Evolutionary conservation across 768 basidiomycete genomes (phyloP).

Genomic region (Termitomyces eurrhizus): DNA sequence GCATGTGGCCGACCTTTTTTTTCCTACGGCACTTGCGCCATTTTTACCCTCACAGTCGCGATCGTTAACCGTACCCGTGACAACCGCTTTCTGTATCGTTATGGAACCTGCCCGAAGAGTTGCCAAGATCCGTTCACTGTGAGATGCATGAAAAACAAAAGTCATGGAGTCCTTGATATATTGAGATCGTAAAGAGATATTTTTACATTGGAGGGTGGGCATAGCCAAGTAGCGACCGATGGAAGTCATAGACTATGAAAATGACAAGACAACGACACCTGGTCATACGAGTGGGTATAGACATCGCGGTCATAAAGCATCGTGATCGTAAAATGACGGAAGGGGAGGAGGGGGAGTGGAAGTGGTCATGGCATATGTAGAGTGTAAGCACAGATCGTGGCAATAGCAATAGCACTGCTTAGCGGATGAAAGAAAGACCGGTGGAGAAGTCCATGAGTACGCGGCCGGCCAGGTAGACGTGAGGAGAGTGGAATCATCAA

Average conservation of each 20-base stretch:
- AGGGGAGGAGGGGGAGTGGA: not conserved
- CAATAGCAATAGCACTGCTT: not conserved
- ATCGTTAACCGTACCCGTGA: not conserved
- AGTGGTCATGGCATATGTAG: not conserved
- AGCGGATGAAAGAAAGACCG: not conserved
- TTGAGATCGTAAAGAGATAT: not conserved
- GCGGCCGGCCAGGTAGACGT: not conserved
- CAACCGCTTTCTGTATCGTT: not conserved
- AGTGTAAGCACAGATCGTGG: not conserved
- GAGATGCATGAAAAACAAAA: not conserved
- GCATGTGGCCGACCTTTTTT: not conserved
- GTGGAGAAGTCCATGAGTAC: not conserved
- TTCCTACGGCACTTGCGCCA: not conserved
- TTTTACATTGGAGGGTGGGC: not conserved
- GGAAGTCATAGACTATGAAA: not conserved
- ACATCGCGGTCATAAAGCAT: slow-evolving; percentile 1
- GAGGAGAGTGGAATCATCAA: not conserved
- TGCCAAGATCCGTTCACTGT: not conserved
- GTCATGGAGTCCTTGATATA: not conserved
- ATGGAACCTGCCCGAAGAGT: not conserved
- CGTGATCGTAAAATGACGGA: not conserved
- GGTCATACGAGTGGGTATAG: not conserved
- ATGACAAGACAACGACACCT: slow-evolving; percentile 1
- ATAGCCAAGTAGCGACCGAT: not conserved
- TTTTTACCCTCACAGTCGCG: not conserved